These are phyloP conservation scores for Diaporthe sp. DNA, from an alignment of 2,329 filamentous ascomycete species.

Conservation along the genomic window DNA sequence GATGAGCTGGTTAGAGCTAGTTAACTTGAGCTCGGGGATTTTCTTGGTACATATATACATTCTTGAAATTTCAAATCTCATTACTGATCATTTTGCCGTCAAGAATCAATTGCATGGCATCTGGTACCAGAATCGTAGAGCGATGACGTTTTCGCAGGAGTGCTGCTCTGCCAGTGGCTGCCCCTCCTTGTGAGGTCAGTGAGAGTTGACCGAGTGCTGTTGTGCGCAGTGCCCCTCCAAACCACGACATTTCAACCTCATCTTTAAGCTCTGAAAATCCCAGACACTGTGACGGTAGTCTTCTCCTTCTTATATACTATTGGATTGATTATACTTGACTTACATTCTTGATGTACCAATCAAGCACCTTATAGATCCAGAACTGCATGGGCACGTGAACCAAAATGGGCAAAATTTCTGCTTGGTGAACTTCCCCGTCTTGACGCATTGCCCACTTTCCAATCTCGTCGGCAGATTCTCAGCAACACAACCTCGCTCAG, in stretches of 20 bases:
- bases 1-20: background rate
- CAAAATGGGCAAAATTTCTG: slow-evolving; percentile 26
- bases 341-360: background rate
- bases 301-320: background rate
- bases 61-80: background rate
- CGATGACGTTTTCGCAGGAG: background rate
- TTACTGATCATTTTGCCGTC: background rate
- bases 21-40: background rate
- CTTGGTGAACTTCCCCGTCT: slow-evolving; percentile 19
- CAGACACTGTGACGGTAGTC: background rate
- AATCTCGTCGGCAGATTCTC: slow-evolving; percentile 1
- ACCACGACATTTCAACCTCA: background rate
- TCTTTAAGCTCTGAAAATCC: background rate
- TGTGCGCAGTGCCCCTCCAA: background rate
- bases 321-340: background rate
- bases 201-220: background rate
- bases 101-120: too few species aligned
- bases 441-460: slow-evolving; percentile 24
- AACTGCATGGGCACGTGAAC: slow-evolving; percentile 30
- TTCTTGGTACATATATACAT: slow-evolving; percentile 26
- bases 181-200: background rate
- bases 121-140: background rate
- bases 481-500: slow-evolving; percentile 1
- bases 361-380: slow-evolving; percentile 10
- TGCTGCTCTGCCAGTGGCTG: background rate